A percentile compares a stretch with the other conserved stretches of the same genome.
These are phyloP conservation scores for Sporothrix pseudoabietina DNA, from an alignment of 2,329 filamentous ascomycete species.

Conservation along the genomic window DNA sequence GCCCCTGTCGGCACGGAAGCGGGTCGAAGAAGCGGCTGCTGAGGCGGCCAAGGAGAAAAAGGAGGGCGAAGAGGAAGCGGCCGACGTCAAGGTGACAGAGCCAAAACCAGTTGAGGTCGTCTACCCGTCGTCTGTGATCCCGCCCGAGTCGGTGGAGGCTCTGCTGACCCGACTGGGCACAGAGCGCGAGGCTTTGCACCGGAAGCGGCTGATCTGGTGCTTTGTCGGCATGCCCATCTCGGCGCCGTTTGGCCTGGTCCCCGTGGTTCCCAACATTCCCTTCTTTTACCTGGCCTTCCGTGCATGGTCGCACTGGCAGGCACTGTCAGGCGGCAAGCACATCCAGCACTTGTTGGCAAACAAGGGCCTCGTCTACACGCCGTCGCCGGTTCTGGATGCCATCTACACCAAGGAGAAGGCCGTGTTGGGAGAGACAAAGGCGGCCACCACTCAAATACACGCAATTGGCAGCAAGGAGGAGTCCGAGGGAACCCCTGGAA, in stretches of 20 bases:
- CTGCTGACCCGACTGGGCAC: slow-evolving; percentile 73
- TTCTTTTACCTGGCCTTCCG: slow-evolving; percentile 96
- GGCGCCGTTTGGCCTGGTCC: slow-evolving; percentile 78
- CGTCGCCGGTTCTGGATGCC: slow-evolving; percentile 70
- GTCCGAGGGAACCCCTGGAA: too few species aligned
- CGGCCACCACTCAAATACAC: slow-evolving; percentile 34
- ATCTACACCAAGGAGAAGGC: slow-evolving; percentile 60
- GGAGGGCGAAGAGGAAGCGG: neutral
- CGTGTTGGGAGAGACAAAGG: slow-evolving; percentile 36
- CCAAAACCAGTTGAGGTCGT: slow-evolving; percentile 65
- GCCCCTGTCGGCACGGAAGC: slow-evolving; percentile 68
- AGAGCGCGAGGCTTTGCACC: slow-evolving; percentile 78
- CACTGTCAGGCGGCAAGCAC: slow-evolving; percentile 80
- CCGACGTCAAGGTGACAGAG: neutral
- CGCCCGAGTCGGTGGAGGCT: slow-evolving; percentile 61
- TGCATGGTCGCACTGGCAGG: slow-evolving; percentile 89
- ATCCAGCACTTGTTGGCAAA: slow-evolving; percentile 78
- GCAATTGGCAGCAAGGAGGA: slow-evolving; percentile 33
- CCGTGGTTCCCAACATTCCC: slow-evolving; percentile 89
- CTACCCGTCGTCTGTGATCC: slow-evolving; percentile 73
- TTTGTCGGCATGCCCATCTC: slow-evolving; percentile 80
- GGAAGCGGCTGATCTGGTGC: slow-evolving; percentile 76
- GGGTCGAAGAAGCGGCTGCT: slow-evolving; percentile 49
- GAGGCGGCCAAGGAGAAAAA: neutral
- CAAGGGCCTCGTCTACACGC: slow-evolving; percentile 65